Evolutionary conservation across 345 rosid genomes (phyloP).

Genomic region (Moricandia moricandioides): DNA sequence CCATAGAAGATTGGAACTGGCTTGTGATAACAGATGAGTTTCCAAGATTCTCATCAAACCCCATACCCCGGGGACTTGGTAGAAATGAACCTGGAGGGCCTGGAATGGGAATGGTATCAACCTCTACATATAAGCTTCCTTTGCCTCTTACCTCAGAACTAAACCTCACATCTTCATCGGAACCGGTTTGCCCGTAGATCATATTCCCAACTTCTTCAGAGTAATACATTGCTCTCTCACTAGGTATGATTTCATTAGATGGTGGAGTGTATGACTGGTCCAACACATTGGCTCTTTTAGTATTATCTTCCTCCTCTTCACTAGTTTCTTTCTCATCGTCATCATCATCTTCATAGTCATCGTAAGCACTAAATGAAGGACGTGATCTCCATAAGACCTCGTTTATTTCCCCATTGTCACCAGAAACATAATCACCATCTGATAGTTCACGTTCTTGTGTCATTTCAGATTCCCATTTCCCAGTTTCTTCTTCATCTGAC

Average conservation of each 20-base stretch:
- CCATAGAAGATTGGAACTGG: conserved; percentile 75
- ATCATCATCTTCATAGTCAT: conserved; percentile 35
- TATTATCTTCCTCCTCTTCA: conserved; percentile 28
- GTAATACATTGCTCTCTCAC: conserved; percentile 49
- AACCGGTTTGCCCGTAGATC: conserved; percentile 16
- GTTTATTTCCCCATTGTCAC: conserved; percentile 36
- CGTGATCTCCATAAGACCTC: conserved; percentile 32
- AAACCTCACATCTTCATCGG: conserved; percentile 39
- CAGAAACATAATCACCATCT: conserved; percentile 35
- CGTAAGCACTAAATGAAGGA: conserved; percentile 35
- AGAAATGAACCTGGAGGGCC: conserved; percentile 97
- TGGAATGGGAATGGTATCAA: conserved; percentile 92
- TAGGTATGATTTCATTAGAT: conserved; percentile 45
- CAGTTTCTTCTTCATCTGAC: conserved; percentile 41
- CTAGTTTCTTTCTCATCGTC: conserved; percentile 37
- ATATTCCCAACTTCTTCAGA: conserved; percentile 48
- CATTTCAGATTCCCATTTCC: conserved; percentile 42
- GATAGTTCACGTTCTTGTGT: conserved; percentile 42
- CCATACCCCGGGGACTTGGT: conserved; percentile 90
- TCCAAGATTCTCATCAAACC: conserved; percentile 86
- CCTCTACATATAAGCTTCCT: conserved; percentile 63
- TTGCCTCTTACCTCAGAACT: conserved; percentile 44
- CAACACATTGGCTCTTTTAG: conserved; percentile 3
- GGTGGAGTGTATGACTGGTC: conserved; percentile 37
- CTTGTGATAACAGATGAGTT: conserved; percentile 87